A percentile compares a stretch with the other conserved stretches of the same genome.
Conservation (phyloP, 208 protist species). For the Leishmania major region DNA sequence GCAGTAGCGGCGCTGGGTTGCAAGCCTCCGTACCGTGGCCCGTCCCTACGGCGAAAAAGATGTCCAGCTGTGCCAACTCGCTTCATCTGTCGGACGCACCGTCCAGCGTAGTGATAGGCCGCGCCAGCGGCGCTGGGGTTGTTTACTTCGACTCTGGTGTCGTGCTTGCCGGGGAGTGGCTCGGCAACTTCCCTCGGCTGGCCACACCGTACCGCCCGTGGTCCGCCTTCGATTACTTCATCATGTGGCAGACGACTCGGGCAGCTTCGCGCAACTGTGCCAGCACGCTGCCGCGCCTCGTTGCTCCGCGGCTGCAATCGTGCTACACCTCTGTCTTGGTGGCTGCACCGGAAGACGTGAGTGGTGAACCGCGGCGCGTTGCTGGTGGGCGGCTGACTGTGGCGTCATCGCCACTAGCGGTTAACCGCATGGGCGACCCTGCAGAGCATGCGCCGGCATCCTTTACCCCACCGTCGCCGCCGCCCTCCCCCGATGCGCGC, state of each 20-base stretch:
- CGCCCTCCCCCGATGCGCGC: conserved; percentile 12
- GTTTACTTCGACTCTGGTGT: conserved; percentile 75
- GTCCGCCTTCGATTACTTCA: conserved; percentile 55
- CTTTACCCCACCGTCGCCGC: not conserved
- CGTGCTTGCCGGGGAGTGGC: conserved; percentile 48
- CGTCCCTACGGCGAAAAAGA: conserved; percentile 14
- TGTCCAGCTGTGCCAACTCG: conserved; percentile 15
- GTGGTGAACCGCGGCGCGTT: conserved; percentile 17
- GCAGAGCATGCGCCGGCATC: not conserved
- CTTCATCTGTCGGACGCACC: conserved; percentile 25
- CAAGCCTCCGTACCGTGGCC: not conserved
- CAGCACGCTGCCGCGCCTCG: conserved; percentile 8
- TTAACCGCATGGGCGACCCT: not conserved
- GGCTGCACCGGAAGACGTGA: conserved; percentile 23
- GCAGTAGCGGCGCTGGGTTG: not conserved
- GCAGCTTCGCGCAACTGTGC: conserved; percentile 22
- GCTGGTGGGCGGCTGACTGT: conserved; percentile 1
- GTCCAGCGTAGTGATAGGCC: conserved; percentile 32
- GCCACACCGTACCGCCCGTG: conserved; percentile 61
- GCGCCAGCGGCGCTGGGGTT: conserved; percentile 38
- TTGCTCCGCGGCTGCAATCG: conserved; percentile 33
- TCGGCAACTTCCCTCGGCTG: conserved; percentile 60
- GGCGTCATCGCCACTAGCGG: conserved; percentile 13
- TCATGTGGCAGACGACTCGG: conserved; percentile 28
- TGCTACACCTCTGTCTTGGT: conserved; percentile 18